phyloP scores from a whole-genome alignment of 345 rosid genomes.

The Erodium maritimum region DNA sequence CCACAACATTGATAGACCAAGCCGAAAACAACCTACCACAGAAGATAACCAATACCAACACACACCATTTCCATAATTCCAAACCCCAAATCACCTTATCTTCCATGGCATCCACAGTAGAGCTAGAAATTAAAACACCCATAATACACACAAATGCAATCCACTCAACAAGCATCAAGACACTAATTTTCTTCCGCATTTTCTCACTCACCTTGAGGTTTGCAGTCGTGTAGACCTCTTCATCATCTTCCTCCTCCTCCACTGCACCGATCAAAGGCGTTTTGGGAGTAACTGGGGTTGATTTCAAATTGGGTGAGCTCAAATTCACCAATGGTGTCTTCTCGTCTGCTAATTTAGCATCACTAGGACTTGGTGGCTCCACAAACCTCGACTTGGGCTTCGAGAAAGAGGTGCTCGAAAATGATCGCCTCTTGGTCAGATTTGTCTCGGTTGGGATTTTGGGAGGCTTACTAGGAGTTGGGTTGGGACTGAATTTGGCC shows the following conservation, averaged over 20 bases:
- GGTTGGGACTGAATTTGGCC: background rate
- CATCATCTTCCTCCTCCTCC: constrained; percentile 4
- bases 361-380: background rate
- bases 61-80: constrained; percentile 24
- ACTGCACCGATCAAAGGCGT: constrained; percentile 1
- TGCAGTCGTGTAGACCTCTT: constrained; percentile 4
- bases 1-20: constrained; percentile 18
- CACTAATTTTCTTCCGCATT: background rate
- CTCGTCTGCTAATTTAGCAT: background rate
- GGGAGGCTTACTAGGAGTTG: background rate
- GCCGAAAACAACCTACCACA: constrained; percentile 21
- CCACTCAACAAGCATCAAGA: background rate
- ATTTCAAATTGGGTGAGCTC: constrained; percentile 3
- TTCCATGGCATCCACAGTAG: constrained; percentile 11
- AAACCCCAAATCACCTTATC: constrained; percentile 14
- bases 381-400: constrained; percentile 5
- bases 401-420: constrained; percentile 1
- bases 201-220: background rate
- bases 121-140: constrained; percentile 9
- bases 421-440: background rate
- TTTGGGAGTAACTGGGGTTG: constrained; percentile 1
- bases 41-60: constrained; percentile 20
- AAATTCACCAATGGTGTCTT: too few species aligned
- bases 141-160: background rate
- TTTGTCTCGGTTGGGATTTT: background rate